Base-by-base conservation (phyloP, 441 rosid species). In the Populus trichocarpa region DNA sequence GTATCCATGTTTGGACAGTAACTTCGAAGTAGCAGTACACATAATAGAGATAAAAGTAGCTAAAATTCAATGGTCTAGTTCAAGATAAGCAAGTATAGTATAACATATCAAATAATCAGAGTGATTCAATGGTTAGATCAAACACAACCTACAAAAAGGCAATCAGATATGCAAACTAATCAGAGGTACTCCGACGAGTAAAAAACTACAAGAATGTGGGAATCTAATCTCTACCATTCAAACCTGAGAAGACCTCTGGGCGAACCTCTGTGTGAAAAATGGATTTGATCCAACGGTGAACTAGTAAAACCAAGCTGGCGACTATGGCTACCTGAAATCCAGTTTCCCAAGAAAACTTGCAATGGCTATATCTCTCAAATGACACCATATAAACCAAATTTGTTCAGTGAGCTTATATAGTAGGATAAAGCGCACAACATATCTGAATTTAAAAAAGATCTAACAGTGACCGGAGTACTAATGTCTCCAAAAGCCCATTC, bases 301-400 rank as follows among this genome's bases (percentile, higher is more conserved):
- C 57, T 4, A 46, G 0, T 0, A 0, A 7, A 50, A 14, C 59
- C 1, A 50, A 50, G 2, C 7, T 0, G 0, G 59, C 0, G 2
- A 5, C 3, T 50, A 50, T 1, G 0, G 0, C 1, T 50, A 0
- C n/a, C n/a, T 4, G 1, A 0, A 50, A 50, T 5, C 0, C 8
- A 5, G 1, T 16, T 50, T 50, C 20, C n/a, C n/a, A 0, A 16
- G 0, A 50, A 50, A 50, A 4, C n/a, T 50, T 50, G 59, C 59
- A 0, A 50, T 0, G 0, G 2, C 7, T 50, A 0, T 50, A 50
- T 50, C 59, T 50, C 2, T 50, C 2, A 16, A 14, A 50, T 5
- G n/a, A 50, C n/a, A 50, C 20, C 20, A 50, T 5, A 50, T 50
- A 16, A 50, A 50, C 2, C 20, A 50, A 50, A 50, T 50, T 16